Evolutionary conservation across 371 early-diverging fungal species (phyloP).

Genomic region (Sporodiniella umbellata): DNA sequence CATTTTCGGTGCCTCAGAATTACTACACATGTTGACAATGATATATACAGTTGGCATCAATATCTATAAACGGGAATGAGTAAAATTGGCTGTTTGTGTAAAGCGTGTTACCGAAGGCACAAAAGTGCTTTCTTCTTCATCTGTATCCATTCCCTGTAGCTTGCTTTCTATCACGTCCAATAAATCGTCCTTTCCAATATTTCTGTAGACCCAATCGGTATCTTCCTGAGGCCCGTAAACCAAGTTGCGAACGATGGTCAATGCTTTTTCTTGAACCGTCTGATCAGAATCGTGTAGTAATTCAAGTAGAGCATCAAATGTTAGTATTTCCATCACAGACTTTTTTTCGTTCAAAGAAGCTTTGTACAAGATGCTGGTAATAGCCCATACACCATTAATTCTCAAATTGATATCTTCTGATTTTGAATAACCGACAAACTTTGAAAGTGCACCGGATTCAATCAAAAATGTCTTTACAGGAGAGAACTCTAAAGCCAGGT

Average conservation of each 20-base stretch:
- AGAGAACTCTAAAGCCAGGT: slow-evolving; percentile 83
- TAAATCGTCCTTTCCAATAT: slow-evolving; percentile 62
- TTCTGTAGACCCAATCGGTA: slow-evolving; percentile 56
- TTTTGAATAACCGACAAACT: slow-evolving; percentile 64
- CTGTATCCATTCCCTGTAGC: slow-evolving; percentile 45
- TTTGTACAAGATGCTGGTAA: slow-evolving; percentile 78
- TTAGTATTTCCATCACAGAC: slow-evolving; percentile 66
- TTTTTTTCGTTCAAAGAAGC: slow-evolving; percentile 68
- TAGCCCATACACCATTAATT: slow-evolving; percentile 81
- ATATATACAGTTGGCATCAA: slow-evolving; percentile 52
- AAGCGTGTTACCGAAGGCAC: slow-evolving; percentile 21
- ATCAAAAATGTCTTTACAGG: slow-evolving; percentile 84
- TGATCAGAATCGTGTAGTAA: slow-evolving; percentile 63
- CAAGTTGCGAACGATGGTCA: slow-evolving; percentile 78
- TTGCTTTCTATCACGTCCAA: slow-evolving; percentile 69
- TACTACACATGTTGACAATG: slow-evolving; percentile 76
- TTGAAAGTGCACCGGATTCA: slow-evolving; percentile 74
- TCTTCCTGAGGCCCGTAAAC: slow-evolving; percentile 63
- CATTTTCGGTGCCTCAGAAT: slow-evolving; percentile 64
- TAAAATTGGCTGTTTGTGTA: too few relatives aligned
- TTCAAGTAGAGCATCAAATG: slow-evolving; percentile 59
- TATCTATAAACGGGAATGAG: slow-evolving; percentile 32
- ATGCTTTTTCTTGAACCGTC: slow-evolving; percentile 75
- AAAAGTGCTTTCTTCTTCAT: slow-evolving; percentile 23
- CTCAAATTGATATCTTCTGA: slow-evolving; percentile 52